Evolutionary conservation across 2,329 filamentous ascomycete species (phyloP), one percentile per base, ranked within the genome.

Genomic region (Pseudogymnoascus sp.): DNA sequence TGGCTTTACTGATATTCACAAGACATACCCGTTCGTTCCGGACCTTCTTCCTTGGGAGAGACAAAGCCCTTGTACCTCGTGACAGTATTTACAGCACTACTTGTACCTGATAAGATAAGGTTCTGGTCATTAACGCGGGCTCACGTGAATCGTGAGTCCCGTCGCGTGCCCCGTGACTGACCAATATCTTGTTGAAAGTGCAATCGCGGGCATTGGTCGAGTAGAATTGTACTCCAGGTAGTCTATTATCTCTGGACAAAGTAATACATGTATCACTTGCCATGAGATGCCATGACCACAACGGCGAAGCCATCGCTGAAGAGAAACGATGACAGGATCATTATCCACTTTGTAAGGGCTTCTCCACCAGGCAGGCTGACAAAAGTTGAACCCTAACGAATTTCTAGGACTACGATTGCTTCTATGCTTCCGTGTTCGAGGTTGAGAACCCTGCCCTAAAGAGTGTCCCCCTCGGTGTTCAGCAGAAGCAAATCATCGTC

Each of bases 401-500:
- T 41, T 61, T 61, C 47, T 29, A 88, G 85, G 85, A 90, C 74
- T 90, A 92, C 72, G 90, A 93, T 77, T 96, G 90, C 77, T 97
- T 97, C 78, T 97, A 97, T 73, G 92, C 92, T 21, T 90, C 91
- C 58, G 92, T 72, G 7, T 87, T 94, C 67, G 92, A 97, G 75
- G 87, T 87, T 66, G 87, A 89, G 71, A 85, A 89, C 66, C 90
- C 92, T 0, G 77, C 81, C 2, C 78, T 97, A 62, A 90, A 85
- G 70, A 79, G 81, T 1, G 76, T 88, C 15, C 90, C 92, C 5
- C 78, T 97, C 35, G 92, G 91, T 36, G 85, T 96, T 63, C 89
- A 91, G 24, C 92, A 97, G 75, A 97, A 97, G 75, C 90, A 92
- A 72, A 96, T 97, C 61, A 81, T 94, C 40, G 90, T 92, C 21